These are phyloP conservation scores for Barbatosphaeria neglecta DNA, from an alignment of 495 filamentous ascomycete species.

Conservation along the genomic window DNA sequence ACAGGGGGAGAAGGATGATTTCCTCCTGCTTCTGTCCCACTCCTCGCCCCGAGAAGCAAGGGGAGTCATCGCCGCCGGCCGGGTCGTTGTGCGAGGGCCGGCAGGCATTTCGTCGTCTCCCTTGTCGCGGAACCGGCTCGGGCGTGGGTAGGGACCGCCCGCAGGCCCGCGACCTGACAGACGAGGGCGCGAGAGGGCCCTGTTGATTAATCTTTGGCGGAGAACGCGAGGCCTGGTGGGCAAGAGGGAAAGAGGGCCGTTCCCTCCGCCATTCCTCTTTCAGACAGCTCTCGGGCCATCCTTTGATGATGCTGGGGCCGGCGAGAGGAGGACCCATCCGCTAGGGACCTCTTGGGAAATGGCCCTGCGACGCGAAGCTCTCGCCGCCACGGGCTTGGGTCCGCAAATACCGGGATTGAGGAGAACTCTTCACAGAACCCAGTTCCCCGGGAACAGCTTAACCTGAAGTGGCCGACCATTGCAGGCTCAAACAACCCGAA, in stretches of 20 bases:
- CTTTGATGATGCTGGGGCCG: background rate
- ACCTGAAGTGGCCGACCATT: background rate
- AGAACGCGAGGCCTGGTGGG: background rate
- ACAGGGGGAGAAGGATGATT: too few relatives aligned
- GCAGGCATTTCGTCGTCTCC: background rate
- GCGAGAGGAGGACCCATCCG: background rate
- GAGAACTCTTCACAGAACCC: constrained; percentile 1
- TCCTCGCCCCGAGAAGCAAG: too few relatives aligned
- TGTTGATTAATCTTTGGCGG: background rate
- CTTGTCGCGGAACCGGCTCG: background rate
- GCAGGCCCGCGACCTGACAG: too few relatives aligned
- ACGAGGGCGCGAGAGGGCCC: too few relatives aligned
- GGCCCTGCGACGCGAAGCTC: background rate
- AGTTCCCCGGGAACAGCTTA: constrained; percentile 1
- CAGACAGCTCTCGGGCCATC: background rate
- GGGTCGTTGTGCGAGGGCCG: background rate
- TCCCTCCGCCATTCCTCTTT: background rate
- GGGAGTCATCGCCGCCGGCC: too few relatives aligned
- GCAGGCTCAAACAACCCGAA: background rate
- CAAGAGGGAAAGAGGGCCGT: background rate
- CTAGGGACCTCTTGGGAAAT: background rate
- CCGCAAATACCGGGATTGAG: background rate
- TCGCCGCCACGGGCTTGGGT: constrained; percentile 4
- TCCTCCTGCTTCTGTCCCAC: background rate
- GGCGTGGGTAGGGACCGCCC: background rate